Evolutionary conservation across 805 yeast species (phyloP).

Genomic region (Nakazawaea populi): DNA sequence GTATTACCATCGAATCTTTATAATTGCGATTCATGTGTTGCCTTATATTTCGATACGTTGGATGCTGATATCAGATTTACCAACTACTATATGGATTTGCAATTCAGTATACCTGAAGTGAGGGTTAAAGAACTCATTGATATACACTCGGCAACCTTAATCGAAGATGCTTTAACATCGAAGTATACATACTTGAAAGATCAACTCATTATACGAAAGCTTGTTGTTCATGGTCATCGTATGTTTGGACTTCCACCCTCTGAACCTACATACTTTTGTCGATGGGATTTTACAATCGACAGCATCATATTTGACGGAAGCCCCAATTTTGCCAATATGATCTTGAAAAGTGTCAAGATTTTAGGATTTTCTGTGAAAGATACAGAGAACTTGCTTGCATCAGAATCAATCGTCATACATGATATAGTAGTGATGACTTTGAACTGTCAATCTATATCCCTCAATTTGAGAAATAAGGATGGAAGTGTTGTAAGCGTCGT

Average conservation of each 20-base stretch:
- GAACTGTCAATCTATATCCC: constrained; percentile 38
- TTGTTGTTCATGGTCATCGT: constrained; percentile 77
- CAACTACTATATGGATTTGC: constrained; percentile 90
- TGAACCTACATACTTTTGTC: constrained; percentile 83
- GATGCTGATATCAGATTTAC: constrained; percentile 82
- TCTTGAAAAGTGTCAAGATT: constrained; percentile 36
- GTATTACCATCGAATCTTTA: constrained; percentile 72
- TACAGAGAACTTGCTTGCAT: constrained; percentile 65
- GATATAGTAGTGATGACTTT: constrained; percentile 69
- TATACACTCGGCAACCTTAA: constrained; percentile 16
- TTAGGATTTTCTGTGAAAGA: constrained; percentile 65
- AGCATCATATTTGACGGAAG: constrained; percentile 43
- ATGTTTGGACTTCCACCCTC: constrained; percentile 89
- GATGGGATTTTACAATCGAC: constrained; percentile 82
- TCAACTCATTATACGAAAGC: constrained; percentile 51
- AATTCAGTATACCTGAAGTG: constrained; percentile 63
- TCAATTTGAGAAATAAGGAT: constrained; percentile 33
- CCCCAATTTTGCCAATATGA: constrained; percentile 36
- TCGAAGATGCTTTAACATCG: constrained; percentile 19
- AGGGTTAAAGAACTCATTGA: constrained; percentile 23
- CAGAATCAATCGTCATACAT: constrained; percentile 47
- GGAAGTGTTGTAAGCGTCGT: constrained; percentile 19
- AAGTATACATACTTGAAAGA: constrained; percentile 21
- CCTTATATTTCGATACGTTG: constrained; percentile 56
- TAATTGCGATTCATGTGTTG: constrained; percentile 53